Evolutionary conservation across 176 grass and related monocot species (phyloP).

Genomic region (Rhipidocladum racemiflorum): DNA sequence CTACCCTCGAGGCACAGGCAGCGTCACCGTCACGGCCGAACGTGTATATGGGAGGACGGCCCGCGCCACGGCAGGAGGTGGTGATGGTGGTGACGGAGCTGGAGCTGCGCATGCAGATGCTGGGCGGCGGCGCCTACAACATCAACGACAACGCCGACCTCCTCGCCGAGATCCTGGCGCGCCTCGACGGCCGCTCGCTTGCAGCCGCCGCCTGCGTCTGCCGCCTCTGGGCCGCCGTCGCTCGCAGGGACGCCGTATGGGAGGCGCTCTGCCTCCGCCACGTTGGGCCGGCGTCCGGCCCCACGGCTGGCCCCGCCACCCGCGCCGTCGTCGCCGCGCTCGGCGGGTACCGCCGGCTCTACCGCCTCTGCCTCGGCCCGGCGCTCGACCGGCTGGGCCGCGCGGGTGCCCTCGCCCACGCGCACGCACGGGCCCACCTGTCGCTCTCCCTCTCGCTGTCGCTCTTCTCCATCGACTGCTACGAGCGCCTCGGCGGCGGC

Average conservation of each 20-base stretch:
- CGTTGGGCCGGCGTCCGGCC: slow-evolving; percentile 13
- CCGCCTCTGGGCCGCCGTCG: slow-evolving; percentile 63
- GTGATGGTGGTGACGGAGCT: slow-evolving; percentile 30
- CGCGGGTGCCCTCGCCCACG: slow-evolving; percentile 1
- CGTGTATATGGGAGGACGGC: slow-evolving; percentile 26
- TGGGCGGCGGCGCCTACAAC: slow-evolving; percentile 38
- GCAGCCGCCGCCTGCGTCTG: slow-evolving; percentile 61
- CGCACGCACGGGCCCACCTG: slow-evolving; percentile 42
- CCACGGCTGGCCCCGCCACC: slow-evolving; percentile 12
- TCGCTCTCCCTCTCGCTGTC: slow-evolving; percentile 90
- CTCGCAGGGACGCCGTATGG: slow-evolving; percentile 73
- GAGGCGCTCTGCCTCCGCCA: slow-evolving; percentile 81
- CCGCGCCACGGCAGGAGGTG: not conserved
- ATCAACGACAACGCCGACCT: slow-evolving; percentile 94
- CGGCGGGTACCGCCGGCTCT: slow-evolving; percentile 86
- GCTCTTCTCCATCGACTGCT: slow-evolving; percentile 99
- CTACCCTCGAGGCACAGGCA: not conserved
- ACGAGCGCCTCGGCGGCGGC: slow-evolving; percentile 69
- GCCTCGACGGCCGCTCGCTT: slow-evolving; percentile 80
- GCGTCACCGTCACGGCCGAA: not conserved
- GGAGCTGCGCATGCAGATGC: slow-evolving; percentile 31
- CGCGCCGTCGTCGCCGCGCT: slow-evolving; percentile 84
- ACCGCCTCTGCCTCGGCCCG: slow-evolving; percentile 88
- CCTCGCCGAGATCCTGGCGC: slow-evolving; percentile 72
- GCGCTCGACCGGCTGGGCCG: slow-evolving; percentile 64